These are phyloP conservation scores for Cyclanthera cordifolia DNA, from an alignment of 306 rosid genomes.

Conservation along the genomic window DNA sequence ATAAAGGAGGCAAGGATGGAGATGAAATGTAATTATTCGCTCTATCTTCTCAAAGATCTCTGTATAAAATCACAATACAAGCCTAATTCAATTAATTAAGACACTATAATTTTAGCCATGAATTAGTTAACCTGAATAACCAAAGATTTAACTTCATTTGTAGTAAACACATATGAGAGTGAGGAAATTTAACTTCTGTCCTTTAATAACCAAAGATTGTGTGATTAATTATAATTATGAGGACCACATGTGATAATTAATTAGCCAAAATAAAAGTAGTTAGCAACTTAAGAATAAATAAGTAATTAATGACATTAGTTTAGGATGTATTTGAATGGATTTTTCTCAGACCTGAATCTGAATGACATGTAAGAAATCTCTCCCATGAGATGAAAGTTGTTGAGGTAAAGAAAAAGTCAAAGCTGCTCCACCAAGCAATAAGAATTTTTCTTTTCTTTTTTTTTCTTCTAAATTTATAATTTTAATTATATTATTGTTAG, in stretches of 20 bases:
- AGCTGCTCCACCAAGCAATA: not conserved
- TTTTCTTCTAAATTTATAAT: too few relatives aligned
- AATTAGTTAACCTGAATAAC: too few relatives aligned
- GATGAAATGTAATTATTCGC: too few relatives aligned
- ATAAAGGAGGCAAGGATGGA: too few relatives aligned
- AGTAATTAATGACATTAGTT: not conserved
- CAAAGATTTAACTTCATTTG: too few relatives aligned
- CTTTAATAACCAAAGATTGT: not conserved
- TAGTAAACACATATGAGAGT: too few relatives aligned
- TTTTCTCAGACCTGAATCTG: not conserved
- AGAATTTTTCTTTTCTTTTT: not conserved
- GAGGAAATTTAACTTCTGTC: too few relatives aligned
- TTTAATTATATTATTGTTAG: too few relatives aligned
- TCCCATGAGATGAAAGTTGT: not conserved
- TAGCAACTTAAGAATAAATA: not conserved
- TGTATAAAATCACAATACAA: too few relatives aligned
- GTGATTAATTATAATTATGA: not conserved
- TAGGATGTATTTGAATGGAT: not conserved
- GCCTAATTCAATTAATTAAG: not conserved
- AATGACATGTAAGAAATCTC: not conserved
- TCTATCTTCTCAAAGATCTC: too few relatives aligned
- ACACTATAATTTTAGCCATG: too few relatives aligned
- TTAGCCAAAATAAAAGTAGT: not conserved
- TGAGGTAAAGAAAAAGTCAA: not conserved
- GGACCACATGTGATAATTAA: not conserved